Conservation (phyloP, 495 filamentous ascomycete species). For the Symbiotaphrina buchneri region DNA sequence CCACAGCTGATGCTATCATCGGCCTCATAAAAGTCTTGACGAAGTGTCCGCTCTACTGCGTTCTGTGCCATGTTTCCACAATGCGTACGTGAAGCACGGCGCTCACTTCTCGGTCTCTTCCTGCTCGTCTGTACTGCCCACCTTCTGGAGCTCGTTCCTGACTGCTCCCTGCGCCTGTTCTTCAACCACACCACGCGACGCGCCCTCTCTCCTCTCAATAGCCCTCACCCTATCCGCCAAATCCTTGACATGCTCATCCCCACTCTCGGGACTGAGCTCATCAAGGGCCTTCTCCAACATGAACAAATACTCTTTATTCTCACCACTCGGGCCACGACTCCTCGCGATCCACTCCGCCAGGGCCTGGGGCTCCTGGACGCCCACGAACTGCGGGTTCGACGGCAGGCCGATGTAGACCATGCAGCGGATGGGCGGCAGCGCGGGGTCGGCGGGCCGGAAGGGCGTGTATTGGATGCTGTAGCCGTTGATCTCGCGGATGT, state of each 20-base stretch:
- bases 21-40: no score
- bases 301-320: slow-evolving; percentile 81
- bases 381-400: slow-evolving; percentile 80
- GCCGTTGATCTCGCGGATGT: slow-evolving; percentile 92
- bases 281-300: slow-evolving; percentile 56
- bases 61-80: no score
- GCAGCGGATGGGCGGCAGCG: slow-evolving; percentile 1
- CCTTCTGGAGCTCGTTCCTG: slow-evolving; percentile 19
- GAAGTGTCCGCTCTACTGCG: no score
- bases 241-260: slow-evolving; percentile 59
- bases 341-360: slow-evolving; percentile 70
- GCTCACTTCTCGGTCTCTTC: slow-evolving; percentile 18
- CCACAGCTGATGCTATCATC: no score
- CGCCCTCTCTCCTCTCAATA: slow-evolving; percentile 18
- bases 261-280: slow-evolving; percentile 51
- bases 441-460: slow-evolving; percentile 35
- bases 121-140: slow-evolving; percentile 30
- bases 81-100: no score
- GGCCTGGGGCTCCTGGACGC: slow-evolving; percentile 52
- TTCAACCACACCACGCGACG: slow-evolving; percentile 3
- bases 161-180: slow-evolving; percentile 1
- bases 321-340: slow-evolving; percentile 63
- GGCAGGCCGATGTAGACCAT: slow-evolving; percentile 94
- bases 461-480: slow-evolving; percentile 78
- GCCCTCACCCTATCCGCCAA: slow-evolving; percentile 31